A percentile compares a stretch with the other conserved stretches of the same genome.
phyloP scores from a whole-genome alignment of 2,329 filamentous ascomycete genomes.

The Penicillium janthinellum region DNA sequence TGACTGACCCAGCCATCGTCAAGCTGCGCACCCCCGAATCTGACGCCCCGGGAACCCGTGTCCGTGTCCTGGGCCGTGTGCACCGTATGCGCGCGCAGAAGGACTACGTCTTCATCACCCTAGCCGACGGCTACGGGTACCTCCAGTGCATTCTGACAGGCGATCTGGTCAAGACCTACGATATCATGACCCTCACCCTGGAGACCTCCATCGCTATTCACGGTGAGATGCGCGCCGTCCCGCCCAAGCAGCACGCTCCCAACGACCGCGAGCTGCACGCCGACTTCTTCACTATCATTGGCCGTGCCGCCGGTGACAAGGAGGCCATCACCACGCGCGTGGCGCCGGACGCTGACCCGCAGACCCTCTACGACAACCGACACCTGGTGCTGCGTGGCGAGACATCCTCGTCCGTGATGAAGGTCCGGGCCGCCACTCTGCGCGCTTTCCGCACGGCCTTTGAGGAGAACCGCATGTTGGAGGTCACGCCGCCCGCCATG shows the following conservation, averaged over 20 bases:
- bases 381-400: slow-evolving; percentile 86
- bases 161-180: slow-evolving; percentile 86
- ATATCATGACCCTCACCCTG: slow-evolving; percentile 79
- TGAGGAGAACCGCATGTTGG: slow-evolving; percentile 73
- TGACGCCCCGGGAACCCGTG: slow-evolving; percentile 68
- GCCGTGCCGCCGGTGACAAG: slow-evolving; percentile 78
- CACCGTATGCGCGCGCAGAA: slow-evolving; percentile 81
- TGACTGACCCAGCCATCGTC: slow-evolving; percentile 63
- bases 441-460: slow-evolving; percentile 78
- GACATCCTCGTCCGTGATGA: slow-evolving; percentile 79
- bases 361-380: slow-evolving; percentile 76
- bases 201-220: slow-evolving; percentile 85
- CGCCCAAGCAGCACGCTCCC: slow-evolving; percentile 74
- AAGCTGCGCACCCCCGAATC: slow-evolving; percentile 58
- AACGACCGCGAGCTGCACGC: slow-evolving; percentile 85
- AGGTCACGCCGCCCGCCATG: slow-evolving; percentile 85
- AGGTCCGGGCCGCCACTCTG: slow-evolving; percentile 79
- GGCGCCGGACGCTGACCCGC: slow-evolving; percentile 67
- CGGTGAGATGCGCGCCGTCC: slow-evolving; percentile 82
- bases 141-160: slow-evolving; percentile 84
- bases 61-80: slow-evolving; percentile 79
- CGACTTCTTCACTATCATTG: slow-evolving; percentile 82
- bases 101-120: slow-evolving; percentile 81
- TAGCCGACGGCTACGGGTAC: slow-evolving; percentile 80
- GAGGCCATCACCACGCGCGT: slow-evolving; percentile 89